These are phyloP conservation scores for Eucalyptus sideroxylon DNA, from an alignment of 345 rosid genomes.

Conservation along the genomic window DNA sequence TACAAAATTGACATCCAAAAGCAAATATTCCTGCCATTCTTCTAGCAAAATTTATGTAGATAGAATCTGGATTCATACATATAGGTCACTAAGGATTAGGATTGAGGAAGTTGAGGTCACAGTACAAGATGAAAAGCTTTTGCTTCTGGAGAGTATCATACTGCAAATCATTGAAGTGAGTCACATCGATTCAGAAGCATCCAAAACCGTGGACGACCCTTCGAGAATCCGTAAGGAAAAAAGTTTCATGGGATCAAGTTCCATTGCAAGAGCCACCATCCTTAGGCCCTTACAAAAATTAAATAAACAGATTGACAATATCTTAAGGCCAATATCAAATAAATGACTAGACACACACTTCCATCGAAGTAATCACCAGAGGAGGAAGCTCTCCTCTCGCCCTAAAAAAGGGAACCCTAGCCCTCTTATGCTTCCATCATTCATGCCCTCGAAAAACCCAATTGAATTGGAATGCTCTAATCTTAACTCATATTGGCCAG, in stretches of 20 bases:
- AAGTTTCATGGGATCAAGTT: background rate
- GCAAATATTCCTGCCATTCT: background rate
- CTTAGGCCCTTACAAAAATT: background rate
- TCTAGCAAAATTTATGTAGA: background rate
- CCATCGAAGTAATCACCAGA: background rate
- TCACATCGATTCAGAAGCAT: background rate
- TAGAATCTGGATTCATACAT: background rate
- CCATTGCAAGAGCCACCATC: background rate
- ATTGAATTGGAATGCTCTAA: slow-evolving; percentile 1
- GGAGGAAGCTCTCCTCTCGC: background rate
- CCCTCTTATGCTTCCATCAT: background rate
- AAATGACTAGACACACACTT: slow-evolving; percentile 1
- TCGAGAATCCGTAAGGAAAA: background rate
- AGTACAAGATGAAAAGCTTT: background rate
- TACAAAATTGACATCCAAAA: background rate
- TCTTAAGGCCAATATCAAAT: background rate
- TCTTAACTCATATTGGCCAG: slow-evolving; percentile 1
- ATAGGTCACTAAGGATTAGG: background rate
- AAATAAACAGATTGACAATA: background rate
- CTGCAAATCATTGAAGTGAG: background rate
- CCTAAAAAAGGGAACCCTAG: background rate
- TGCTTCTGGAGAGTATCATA: background rate
- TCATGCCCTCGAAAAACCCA: background rate
- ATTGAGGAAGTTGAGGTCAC: background rate
- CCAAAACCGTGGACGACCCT: background rate